Base-by-base conservation (phyloP, 1,139 yeast species). In the Candida tunisiensis region DNA sequence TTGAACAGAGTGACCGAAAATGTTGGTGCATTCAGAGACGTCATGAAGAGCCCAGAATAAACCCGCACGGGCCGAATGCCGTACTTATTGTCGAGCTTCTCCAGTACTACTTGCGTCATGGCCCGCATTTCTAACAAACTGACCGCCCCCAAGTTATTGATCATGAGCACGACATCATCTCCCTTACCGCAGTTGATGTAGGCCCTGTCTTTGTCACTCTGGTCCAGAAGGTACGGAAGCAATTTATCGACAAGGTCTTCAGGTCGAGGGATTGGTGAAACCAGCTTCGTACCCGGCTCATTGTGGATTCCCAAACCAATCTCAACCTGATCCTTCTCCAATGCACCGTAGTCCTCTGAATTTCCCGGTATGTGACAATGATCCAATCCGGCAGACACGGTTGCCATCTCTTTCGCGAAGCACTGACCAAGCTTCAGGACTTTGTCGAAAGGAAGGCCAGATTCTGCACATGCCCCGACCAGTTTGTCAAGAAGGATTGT, bases 301-400 rank as follows among this genome's bases (percentile, higher is more conserved):
- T 85, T 85, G 51, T 85, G 96, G 35, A 85, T 85, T 26, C 96
- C 96, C 70, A 85, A 74, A 16, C 96, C 96, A 36, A 85, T 62
- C 51, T 85, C 96, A 41, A 77, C 74, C 47, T 80, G 83, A 11
- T 57, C 64, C 24, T 56, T 60, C 21, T 53, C 53, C 35, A 74
- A 64, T 28, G 65, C 65, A 8, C 65, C 60, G 38, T 67, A 73
- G 31, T 61, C 64, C 27, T 58, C 51, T 34, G 73, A 65, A 10
- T 20, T 13, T 5, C 93, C 93, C 3, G 96, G 95, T 24, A 82
- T 92, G 26, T 79, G 70, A 30, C 92, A 82, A 42, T 91, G 82
- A 42, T 79, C 93, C 39, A 85, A 60, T 2, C 93, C 77, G 1
- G 93, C 83, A 25, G 92, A 93, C 39, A 85, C 68, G 7, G 96